phyloP scores from a whole-genome alignment of 495 filamentous ascomycete species.

The Filosporella fistucella region DNA sequence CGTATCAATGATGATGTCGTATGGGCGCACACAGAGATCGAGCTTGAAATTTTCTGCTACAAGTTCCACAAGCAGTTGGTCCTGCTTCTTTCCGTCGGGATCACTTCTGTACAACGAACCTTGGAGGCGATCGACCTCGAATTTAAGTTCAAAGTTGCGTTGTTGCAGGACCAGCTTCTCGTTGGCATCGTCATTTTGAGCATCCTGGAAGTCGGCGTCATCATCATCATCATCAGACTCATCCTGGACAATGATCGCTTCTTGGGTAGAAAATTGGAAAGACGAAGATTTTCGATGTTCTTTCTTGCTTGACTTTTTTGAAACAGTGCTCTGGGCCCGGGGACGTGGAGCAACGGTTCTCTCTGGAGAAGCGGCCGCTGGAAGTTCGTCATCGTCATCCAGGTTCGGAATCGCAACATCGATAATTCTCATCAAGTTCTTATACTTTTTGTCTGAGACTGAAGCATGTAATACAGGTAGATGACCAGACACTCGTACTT shows the following conservation, averaged over 20 bases:
- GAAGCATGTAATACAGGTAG: constrained; percentile 88
- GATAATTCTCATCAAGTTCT: constrained; percentile 90
- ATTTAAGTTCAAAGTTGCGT: constrained; percentile 90
- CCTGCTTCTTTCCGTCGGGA: constrained; percentile 67
- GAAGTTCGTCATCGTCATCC: constrained; percentile 41
- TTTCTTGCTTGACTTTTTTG: constrained; percentile 10
- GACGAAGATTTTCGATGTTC: constrained; percentile 36
- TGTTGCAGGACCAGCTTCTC: constrained; percentile 72
- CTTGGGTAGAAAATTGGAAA: constrained; percentile 60
- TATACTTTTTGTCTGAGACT: constrained; percentile 92
- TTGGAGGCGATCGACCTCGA: constrained; percentile 86
- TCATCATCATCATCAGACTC: constrained; percentile 69
- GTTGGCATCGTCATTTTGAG: constrained; percentile 51
- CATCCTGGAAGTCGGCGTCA: constrained; percentile 57
- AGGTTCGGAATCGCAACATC: constrained; percentile 92
- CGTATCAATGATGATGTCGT: constrained; percentile 88
- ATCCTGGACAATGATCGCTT: constrained; percentile 67
- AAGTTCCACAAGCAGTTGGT: constrained; percentile 83
- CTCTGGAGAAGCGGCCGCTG: background rate
- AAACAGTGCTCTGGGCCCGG: constrained; percentile 19
- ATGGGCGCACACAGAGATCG: constrained; percentile 81
- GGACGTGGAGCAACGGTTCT: constrained; percentile 4
- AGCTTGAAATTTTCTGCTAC: constrained; percentile 87
- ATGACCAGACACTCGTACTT: constrained; percentile 84
- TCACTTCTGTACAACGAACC: constrained; percentile 88